These are phyloP conservation scores for Cladophialophora immunda DNA, from an alignment of 2,329 filamentous ascomycete species.

Conservation along the genomic window DNA sequence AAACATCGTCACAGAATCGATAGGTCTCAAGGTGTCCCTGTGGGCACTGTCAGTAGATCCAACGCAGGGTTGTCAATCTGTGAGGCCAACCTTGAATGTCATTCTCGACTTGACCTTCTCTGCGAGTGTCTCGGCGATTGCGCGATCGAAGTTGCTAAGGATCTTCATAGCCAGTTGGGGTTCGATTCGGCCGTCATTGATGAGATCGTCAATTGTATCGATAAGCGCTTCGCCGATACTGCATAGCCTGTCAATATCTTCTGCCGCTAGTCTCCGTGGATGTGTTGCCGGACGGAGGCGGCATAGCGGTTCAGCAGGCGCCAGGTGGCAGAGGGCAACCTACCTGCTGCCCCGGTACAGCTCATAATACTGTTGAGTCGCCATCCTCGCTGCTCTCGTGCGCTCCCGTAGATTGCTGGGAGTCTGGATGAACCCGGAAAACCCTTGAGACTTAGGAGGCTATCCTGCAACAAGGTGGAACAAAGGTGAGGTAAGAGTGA, in stretches of 20 bases:
- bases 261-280: not conserved
- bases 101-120: conserved; percentile 91
- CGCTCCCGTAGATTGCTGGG: not conserved
- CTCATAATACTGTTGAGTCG: conserved; percentile 75
- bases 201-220: conserved; percentile 95
- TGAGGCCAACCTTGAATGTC: conserved; percentile 81
- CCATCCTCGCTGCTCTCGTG: conserved; percentile 39
- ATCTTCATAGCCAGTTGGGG: conserved; percentile 99
- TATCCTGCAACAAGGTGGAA: not conserved
- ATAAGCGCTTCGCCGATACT: conserved; percentile 94
- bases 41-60: conserved; percentile 20
- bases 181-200: conserved; percentile 93
- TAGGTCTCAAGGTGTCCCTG: conserved; percentile 98
- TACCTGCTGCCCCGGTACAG: conserved; percentile 99
- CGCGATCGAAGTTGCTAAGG: conserved; percentile 91
- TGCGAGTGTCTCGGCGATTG: conserved; percentile 87
- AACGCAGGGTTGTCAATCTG: not conserved
- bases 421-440: not conserved
- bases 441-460: not conserved
- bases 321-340: conserved; percentile 5
- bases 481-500: not conserved
- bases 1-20: conserved; percentile 99
- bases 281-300: not conserved
- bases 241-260: conserved; percentile 41
- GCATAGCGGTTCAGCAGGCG: conserved; percentile 5